Evolutionary conservation across 306 rosid genomes (phyloP).

Genomic region (Begonia peltatifolia): DNA sequence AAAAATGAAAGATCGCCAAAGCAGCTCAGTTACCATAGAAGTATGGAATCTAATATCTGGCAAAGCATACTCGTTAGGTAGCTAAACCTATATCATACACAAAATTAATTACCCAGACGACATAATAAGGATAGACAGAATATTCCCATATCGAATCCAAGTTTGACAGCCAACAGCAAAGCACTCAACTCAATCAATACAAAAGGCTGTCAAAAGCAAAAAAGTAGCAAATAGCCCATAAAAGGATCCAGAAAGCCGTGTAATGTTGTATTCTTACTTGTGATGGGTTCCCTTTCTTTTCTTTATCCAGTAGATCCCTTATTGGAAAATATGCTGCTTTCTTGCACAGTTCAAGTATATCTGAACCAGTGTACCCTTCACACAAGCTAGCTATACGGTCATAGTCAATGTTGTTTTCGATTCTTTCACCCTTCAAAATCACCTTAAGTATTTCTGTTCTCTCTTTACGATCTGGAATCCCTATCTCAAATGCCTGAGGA

Average conservation of each 20-base stretch:
- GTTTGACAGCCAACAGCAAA: too few relatives aligned
- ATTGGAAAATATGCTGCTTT: constrained; percentile 91
- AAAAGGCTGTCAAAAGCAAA: not conserved
- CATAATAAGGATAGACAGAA: too few relatives aligned
- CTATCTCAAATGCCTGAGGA: constrained; percentile 96
- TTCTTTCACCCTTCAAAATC: constrained; percentile 58
- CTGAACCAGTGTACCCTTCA: constrained; percentile 88
- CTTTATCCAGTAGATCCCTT: constrained; percentile 66
- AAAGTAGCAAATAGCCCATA: constrained; percentile 4
- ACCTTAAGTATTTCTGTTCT: constrained; percentile 81
- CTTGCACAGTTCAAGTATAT: constrained; percentile 90
- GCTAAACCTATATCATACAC: too few relatives aligned
- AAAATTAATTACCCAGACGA: too few relatives aligned
- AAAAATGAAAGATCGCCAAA: constrained; percentile 4
- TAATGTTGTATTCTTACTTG: constrained; percentile 41
- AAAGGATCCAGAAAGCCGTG: constrained; percentile 1
- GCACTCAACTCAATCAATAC: not conserved
- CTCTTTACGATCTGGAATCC: constrained; percentile 59
- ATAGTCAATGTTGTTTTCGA: constrained; percentile 47
- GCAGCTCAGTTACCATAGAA: too few relatives aligned
- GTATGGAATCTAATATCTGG: too few relatives aligned
- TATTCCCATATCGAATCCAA: too few relatives aligned
- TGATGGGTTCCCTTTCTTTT: constrained; percentile 54
- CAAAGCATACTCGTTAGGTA: too few relatives aligned
- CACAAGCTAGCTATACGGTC: constrained; percentile 43